These are phyloP conservation scores for Stachybotrys echinatus DNA, from an alignment of 2,329 filamentous ascomycete genomes.

Conservation along the genomic window DNA sequence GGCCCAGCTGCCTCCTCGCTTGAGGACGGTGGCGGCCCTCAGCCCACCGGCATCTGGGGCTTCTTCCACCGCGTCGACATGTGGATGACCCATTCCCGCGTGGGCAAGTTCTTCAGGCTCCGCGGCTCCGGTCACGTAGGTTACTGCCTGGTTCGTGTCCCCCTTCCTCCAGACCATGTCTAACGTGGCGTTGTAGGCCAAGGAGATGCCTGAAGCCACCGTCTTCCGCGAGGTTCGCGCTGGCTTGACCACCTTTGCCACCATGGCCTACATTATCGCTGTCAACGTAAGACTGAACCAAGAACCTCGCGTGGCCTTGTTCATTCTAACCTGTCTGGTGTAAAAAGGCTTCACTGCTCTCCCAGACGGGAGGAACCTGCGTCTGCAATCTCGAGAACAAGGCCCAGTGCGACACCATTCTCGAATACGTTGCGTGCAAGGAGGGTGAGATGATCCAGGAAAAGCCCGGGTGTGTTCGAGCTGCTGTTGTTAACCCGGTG, in stretches of 20 bases:
- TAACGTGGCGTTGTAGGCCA: slow-evolving; percentile 39
- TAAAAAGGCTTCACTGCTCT: slow-evolving; percentile 61
- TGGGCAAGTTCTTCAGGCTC: slow-evolving; percentile 61
- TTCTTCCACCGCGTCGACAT: slow-evolving; percentile 28
- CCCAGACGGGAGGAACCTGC: slow-evolving; percentile 73
- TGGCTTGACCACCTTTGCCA: slow-evolving; percentile 73
- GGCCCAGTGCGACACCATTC: slow-evolving; percentile 42
- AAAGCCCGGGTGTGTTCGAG: not conserved
- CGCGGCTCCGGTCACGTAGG: slow-evolving; percentile 64
- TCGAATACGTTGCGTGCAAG: slow-evolving; percentile 39
- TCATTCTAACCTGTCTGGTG: not conserved
- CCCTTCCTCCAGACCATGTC: not conserved
- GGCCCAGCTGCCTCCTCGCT: not conserved
- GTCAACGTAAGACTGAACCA: slow-evolving; percentile 46
- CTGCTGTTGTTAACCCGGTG: not conserved
- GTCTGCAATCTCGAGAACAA: slow-evolving; percentile 47
- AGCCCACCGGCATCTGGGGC: slow-evolving; percentile 27
- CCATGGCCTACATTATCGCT: slow-evolving; percentile 82
- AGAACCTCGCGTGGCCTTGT: not conserved
- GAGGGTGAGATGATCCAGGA: slow-evolving; percentile 29
- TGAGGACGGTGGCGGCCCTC: slow-evolving; percentile 13
- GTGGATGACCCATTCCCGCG: slow-evolving; percentile 32
- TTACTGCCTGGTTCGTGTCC: slow-evolving; percentile 7
- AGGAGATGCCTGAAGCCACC: slow-evolving; percentile 61
- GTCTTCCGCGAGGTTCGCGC: slow-evolving; percentile 77